A percentile compares a stretch with the other conserved stretches of the same genome.
Evolutionary conservation across 495 filamentous ascomycete species (phyloP).

Genomic region (Trichoderma reesei): DNA sequence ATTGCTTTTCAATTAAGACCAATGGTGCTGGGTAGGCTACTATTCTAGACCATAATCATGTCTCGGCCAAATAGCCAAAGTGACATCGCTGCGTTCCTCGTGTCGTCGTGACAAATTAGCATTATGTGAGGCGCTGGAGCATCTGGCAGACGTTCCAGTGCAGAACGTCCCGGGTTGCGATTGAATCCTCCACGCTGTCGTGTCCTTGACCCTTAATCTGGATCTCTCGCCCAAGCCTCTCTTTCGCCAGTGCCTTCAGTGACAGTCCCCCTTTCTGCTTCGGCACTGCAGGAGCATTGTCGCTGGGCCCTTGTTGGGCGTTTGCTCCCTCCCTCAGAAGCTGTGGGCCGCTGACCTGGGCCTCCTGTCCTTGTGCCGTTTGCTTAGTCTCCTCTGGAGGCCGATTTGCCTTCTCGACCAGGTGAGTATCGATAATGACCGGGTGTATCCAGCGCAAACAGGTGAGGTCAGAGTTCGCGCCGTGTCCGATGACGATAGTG

Average conservation of each 20-base stretch:
- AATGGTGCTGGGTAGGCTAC: too few species aligned
- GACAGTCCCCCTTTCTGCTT: conserved; percentile 13
- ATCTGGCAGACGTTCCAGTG: conserved; percentile 11
- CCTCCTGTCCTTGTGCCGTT: neutral
- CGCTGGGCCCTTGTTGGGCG: neutral
- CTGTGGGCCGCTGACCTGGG: neutral
- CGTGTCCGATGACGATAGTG: conserved; percentile 28
- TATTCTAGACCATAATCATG: too few species aligned
- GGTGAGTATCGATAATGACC: conserved; percentile 22
- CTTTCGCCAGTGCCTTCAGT: conserved; percentile 23
- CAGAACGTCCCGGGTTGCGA: conserved; percentile 30
- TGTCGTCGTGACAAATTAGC: too few species aligned
- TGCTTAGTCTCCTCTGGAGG: conserved; percentile 1
- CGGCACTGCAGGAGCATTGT: neutral
- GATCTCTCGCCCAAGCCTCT: conserved; percentile 24
- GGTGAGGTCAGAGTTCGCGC: conserved; percentile 19
- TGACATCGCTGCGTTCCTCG: too few species aligned
- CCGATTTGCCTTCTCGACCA: conserved; percentile 11
- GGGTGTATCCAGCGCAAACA: conserved; percentile 17
- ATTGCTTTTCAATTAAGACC: too few species aligned
- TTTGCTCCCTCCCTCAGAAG: neutral
- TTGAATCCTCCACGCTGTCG: conserved; percentile 34
- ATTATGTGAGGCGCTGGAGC: neutral
- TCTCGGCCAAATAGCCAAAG: too few species aligned
- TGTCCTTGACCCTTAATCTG: conserved; percentile 20